These are phyloP conservation scores for Phaeomoniella chlamydospora DNA, from an alignment of 2,329 filamentous ascomycete genomes.

Conservation along the genomic window DNA sequence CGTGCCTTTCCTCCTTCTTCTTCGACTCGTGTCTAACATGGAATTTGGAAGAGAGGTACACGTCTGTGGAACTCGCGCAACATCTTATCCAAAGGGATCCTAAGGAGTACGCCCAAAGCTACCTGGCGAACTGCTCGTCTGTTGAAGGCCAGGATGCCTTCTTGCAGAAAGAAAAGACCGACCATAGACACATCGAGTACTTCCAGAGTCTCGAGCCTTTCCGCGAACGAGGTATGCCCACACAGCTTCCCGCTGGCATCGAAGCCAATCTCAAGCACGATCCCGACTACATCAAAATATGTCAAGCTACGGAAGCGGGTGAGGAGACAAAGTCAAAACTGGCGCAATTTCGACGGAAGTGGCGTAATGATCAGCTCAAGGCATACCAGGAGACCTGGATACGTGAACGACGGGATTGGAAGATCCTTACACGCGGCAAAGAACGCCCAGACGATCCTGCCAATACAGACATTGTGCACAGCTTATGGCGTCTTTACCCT, in stretches of 20 bases:
- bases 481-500: not conserved
- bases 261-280: constrained; percentile 7
- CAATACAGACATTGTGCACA: not conserved
- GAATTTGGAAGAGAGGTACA: too few relatives aligned
- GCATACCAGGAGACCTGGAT: constrained; percentile 7
- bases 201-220: constrained; percentile 9
- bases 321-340: constrained; percentile 4
- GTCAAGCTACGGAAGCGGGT: not conserved
- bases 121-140: constrained; percentile 7
- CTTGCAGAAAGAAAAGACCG: constrained; percentile 3
- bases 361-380: constrained; percentile 1
- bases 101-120: constrained; percentile 6
- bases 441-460: constrained; percentile 3
- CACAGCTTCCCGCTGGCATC: constrained; percentile 5
- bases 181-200: constrained; percentile 8
- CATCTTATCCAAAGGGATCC: constrained; percentile 6
- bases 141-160: constrained; percentile 9
- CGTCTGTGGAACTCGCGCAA: constrained; percentile 6
- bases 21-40: too few relatives aligned
- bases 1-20: too few relatives aligned
- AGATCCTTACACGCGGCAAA: constrained; percentile 5
- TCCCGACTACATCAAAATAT: constrained; percentile 1
- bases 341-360: not conserved
- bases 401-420: constrained; percentile 6
- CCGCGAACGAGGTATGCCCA: constrained; percentile 6